Evolutionary conservation across 805 yeast genomes (phyloP), one percentile per base, ranked within the genome.

Genomic region (Metschnikowia continentalis): DNA sequence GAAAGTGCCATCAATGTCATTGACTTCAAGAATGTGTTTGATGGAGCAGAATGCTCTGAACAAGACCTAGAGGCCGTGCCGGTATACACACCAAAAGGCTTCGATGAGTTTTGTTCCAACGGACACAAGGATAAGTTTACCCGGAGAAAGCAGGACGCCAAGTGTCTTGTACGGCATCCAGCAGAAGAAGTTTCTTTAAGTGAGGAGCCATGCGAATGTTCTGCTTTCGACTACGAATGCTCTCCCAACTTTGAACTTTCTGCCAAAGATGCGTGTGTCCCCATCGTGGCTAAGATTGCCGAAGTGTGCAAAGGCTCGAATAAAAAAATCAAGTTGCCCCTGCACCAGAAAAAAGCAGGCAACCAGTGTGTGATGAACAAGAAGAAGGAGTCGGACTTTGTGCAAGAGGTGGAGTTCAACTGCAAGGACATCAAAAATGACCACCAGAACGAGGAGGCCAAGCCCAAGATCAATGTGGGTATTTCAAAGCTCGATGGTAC

Each of bases 141-240:
- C 42, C 77, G 96, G 65, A 81, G 95, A 70, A 83, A 82, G 59
- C 74, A 74, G 42, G 79, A 76, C 42, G 79, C 91, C 1, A 62
- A 81, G 52, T 90, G 96, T 71, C 79, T 79, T 62, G 80, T 81
- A 11, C 72, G 72, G 49, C 70, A 71, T 22, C 83, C 81, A 56
- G 62, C 81, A 7, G 66, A 70, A 44, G 70, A 71, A 6, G 65
- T 68, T 20, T 82, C 79, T 52, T 11, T 33, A 19, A 35, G n/a
- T 8, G 20, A 42, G 15, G 84, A 79, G 48, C 66, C 78, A 7
- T 89, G 96, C 65, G 68, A 71, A 7, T 89, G 96, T 70, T 67
- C 80, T 0, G 76, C 70, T n/a, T 57, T 61, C 5, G 96, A 90
- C 63, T 83, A 78, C 54, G 95, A 88, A 61, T 89, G 96, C 68